phyloP scores from a whole-genome alignment of 306 rosid genomes.

The Trichosanthes truncata region DNA sequence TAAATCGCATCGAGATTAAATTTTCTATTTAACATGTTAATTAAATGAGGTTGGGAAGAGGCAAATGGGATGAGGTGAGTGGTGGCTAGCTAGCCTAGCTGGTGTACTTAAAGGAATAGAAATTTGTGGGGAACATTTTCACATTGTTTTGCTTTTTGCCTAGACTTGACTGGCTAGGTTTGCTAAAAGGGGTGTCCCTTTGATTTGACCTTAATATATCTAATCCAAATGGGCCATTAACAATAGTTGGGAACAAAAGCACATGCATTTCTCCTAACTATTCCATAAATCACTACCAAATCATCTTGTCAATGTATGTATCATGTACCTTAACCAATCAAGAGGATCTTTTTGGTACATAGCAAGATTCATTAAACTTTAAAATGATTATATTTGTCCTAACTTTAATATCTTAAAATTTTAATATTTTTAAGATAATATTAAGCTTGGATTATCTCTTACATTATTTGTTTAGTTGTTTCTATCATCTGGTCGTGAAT shows the following conservation, averaged over 20 bases:
- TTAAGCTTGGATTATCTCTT: background rate
- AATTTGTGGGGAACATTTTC: conserved; percentile 31
- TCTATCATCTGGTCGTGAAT: no score
- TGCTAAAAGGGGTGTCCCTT: conserved; percentile 20
- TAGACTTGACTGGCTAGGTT: background rate
- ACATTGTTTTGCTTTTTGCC: conserved; percentile 33
- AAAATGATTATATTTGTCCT: background rate
- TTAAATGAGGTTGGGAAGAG: background rate
- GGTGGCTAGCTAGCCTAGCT: background rate
- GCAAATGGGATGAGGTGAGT: background rate
- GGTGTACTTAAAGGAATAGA: conserved; percentile 20
- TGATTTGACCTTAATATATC: conserved; percentile 51
- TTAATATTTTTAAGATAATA: background rate
- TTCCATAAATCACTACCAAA: conserved; percentile 40
- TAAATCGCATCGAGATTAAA: no score
- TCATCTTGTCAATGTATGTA: conserved; percentile 28
- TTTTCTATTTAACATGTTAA: background rate
- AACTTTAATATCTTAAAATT: background rate
- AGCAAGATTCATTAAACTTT: background rate
- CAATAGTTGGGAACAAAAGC: conserved; percentile 47
- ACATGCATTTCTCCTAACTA: conserved; percentile 65
- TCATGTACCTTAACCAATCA: conserved; percentile 8
- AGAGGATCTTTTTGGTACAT: background rate
- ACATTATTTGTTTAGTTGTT: no score
- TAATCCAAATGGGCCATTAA: conserved; percentile 52